Conservation (phyloP, 2,329 filamentous ascomycete genomes). For the Cercospora sp. region DNA sequence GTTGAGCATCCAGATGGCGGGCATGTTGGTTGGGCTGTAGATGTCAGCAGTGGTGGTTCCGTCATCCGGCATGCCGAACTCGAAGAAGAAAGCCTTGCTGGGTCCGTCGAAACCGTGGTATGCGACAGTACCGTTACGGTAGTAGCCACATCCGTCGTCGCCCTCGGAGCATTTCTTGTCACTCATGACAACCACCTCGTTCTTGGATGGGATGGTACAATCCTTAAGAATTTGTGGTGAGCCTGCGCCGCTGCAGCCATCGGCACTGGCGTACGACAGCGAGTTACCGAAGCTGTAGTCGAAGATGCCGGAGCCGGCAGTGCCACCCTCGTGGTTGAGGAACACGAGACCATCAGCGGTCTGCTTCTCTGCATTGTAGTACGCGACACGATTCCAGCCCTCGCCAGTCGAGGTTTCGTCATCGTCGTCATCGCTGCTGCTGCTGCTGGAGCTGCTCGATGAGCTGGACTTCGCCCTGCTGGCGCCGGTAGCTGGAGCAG, state of each 20-base stretch:
- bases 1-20: constrained; percentile 75
- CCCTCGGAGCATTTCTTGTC: constrained; percentile 51
- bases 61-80: constrained; percentile 70
- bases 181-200: constrained; percentile 55
- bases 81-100: constrained; percentile 71
- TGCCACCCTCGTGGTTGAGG: constrained; percentile 58
- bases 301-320: constrained; percentile 54
- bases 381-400: constrained; percentile 39
- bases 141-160: constrained; percentile 43
- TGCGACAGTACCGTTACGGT: constrained; percentile 39
- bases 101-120: constrained; percentile 69
- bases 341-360: constrained; percentile 57
- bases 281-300: constrained; percentile 59
- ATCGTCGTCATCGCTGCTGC: constrained; percentile 23
- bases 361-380: constrained; percentile 40
- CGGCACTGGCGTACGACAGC: constrained; percentile 54
- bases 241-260: constrained; percentile 50
- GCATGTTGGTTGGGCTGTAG: constrained; percentile 59
- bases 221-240: constrained; percentile 54
- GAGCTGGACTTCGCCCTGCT: constrained; percentile 16
- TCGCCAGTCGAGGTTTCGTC: constrained; percentile 23
- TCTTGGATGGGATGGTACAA: constrained; percentile 50
- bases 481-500: constrained; percentile 19
- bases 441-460: neutral
- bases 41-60: constrained; percentile 46